These are phyloP conservation scores for Phyllosticta paracitricarpa DNA, from an alignment of 2,329 filamentous ascomycete genomes.

Conservation along the genomic window DNA sequence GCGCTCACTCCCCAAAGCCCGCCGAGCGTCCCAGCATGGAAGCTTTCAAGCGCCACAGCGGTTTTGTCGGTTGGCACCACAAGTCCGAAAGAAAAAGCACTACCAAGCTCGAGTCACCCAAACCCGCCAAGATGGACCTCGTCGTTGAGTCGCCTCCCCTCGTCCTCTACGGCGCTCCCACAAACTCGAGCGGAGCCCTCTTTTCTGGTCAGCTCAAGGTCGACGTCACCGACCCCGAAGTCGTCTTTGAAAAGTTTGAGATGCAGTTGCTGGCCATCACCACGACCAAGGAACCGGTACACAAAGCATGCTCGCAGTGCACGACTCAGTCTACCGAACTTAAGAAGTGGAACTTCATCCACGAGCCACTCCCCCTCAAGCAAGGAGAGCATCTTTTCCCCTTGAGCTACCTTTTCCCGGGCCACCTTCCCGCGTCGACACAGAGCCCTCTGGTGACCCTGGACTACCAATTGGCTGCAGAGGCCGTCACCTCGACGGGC, in stretches of 20 bases:
- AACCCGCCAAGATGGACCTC: constrained; percentile 46
- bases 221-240: constrained; percentile 54
- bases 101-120: constrained; percentile 26
- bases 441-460: constrained; percentile 64
- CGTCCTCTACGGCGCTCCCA: constrained; percentile 67
- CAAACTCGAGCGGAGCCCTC: constrained; percentile 70
- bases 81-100: constrained; percentile 24
- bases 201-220: constrained; percentile 76
- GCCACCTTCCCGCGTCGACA: constrained; percentile 75
- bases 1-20: constrained; percentile 5
- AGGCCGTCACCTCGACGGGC: constrained; percentile 46
- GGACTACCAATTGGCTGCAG: constrained; percentile 58
- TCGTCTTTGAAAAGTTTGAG: constrained; percentile 59
- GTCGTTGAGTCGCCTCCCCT: constrained; percentile 78
- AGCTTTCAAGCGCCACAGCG: constrained; percentile 28
- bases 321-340: constrained; percentile 60
- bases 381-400: constrained; percentile 66
- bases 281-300: constrained; percentile 73
- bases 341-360: constrained; percentile 63
- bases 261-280: constrained; percentile 62
- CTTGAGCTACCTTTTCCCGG: constrained; percentile 78
- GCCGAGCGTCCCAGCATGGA: constrained; percentile 20
- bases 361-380: constrained; percentile 42
- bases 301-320: constrained; percentile 69
- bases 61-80: constrained; percentile 14